These are phyloP conservation scores for Quercus gilva DNA, from an alignment of 306 rosid species.

Conservation along the genomic window DNA sequence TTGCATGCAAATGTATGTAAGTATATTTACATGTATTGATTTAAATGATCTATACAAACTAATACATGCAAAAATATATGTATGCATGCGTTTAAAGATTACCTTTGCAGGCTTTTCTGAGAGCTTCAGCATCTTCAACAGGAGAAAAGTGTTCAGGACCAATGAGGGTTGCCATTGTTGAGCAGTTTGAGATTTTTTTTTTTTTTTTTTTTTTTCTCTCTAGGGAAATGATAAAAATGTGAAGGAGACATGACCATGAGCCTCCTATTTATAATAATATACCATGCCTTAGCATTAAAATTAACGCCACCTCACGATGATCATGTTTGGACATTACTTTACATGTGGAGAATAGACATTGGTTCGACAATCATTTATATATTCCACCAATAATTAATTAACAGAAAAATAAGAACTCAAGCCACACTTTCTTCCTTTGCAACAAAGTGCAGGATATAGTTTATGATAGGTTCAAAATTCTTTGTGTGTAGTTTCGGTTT, in stretches of 20 bases:
- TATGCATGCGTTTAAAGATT: neutral
- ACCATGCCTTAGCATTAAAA: neutral
- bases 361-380: neutral
- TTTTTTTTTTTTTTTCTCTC: too few relatives aligned
- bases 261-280: neutral
- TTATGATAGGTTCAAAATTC: too few relatives aligned
- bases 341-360: neutral
- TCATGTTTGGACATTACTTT: conserved; percentile 13
- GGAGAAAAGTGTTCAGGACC: conserved; percentile 35
- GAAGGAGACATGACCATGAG: neutral
- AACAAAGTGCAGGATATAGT: too few relatives aligned
- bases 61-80: neutral
- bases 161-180: conserved; percentile 52
- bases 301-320: conserved; percentile 31
- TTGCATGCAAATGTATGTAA: too few relatives aligned
- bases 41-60: neutral
- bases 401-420: neutral
- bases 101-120: conserved; percentile 62
- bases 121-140: conserved; percentile 65
- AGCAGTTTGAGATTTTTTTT: neutral
- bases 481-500: too few relatives aligned
- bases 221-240: neutral
- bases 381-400: neutral
- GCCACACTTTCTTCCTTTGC: too few relatives aligned
- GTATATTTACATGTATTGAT: too few relatives aligned